Evolutionary conservation across 1,284 basidiomycete species (phyloP).

Genomic region (Marasmius fiardii): DNA sequence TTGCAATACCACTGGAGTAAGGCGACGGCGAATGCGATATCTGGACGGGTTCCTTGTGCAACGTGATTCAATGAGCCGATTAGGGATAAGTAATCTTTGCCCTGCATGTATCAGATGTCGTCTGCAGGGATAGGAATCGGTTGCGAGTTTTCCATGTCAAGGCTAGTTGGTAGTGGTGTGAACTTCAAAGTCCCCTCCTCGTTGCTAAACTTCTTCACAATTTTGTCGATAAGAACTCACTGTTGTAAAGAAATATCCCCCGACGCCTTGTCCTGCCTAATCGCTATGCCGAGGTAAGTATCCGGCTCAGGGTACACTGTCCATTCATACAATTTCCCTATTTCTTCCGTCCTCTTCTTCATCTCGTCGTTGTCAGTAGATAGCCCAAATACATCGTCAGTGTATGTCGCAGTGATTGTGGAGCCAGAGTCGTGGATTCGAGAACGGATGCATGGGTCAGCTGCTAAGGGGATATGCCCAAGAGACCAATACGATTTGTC

Average conservation of each 20-base stretch:
- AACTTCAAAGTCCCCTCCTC: slow-evolving; percentile 15
- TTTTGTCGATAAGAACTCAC: slow-evolving; percentile 18
- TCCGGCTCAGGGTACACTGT: not conserved
- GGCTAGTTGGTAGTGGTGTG: slow-evolving; percentile 19
- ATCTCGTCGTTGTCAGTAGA: too few relatives aligned
- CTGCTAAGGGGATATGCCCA: too few relatives aligned
- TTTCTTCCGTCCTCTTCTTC: too few relatives aligned
- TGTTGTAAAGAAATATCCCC: slow-evolving; percentile 20
- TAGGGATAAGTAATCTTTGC: slow-evolving; percentile 22
- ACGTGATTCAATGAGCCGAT: slow-evolving; percentile 28
- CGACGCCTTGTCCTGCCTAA: slow-evolving; percentile 3
- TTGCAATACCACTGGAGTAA: slow-evolving; percentile 21
- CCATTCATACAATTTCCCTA: too few relatives aligned
- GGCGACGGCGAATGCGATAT: slow-evolving; percentile 27
- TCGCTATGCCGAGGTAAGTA: not conserved
- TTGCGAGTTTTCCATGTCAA: slow-evolving; percentile 14
- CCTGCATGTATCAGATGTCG: slow-evolving; percentile 19
- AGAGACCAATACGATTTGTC: too few relatives aligned
- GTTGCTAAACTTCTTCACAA: slow-evolving; percentile 22
- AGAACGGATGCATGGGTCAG: too few relatives aligned
- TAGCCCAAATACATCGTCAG: too few relatives aligned
- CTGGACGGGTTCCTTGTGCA: slow-evolving; percentile 24
- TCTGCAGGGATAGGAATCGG: slow-evolving; percentile 9
- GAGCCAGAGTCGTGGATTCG: too few relatives aligned
- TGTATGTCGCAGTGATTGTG: too few relatives aligned